Evolutionary conservation across 2,329 filamentous ascomycete species (phyloP).

Genomic region (Clonostachys rosea): DNA sequence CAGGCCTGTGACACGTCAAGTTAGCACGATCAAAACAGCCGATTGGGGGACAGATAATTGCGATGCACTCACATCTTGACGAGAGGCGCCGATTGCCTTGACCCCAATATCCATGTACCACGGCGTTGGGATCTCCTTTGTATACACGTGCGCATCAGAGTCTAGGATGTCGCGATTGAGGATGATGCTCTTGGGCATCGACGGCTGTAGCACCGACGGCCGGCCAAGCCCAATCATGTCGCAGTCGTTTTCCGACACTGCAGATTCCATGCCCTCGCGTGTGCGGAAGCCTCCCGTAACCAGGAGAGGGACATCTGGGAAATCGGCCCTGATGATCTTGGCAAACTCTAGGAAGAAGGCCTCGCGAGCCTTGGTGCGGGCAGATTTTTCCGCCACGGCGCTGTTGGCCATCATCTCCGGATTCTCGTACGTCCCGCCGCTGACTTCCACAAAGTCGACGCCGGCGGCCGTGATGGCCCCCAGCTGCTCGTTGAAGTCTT

Average conservation of each 20-base stretch:
- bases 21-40: no score
- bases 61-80: no score
- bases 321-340: constrained; percentile 36
- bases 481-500: constrained; percentile 55
- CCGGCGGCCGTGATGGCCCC: constrained; percentile 37
- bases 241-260: constrained; percentile 27
- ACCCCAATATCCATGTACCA: not conserved
- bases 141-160: constrained; percentile 2
- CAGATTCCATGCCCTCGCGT: constrained; percentile 30
- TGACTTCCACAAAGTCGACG: constrained; percentile 66
- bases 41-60: no score
- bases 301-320: constrained; percentile 41
- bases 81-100: no score
- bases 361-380: constrained; percentile 46
- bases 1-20: no score
- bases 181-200: constrained; percentile 24
- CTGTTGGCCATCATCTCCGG: constrained; percentile 29
- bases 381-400: not conserved
- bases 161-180: constrained; percentile 26
- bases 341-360: constrained; percentile 68
- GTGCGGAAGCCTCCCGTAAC: constrained; percentile 62
- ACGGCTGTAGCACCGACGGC: constrained; percentile 29
- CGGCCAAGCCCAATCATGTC: constrained; percentile 34
- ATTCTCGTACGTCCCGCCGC: constrained; percentile 56
- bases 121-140: not conserved